Percentiles rank a stretch among this genome's conserved stretches.
These are phyloP conservation scores for Pilobolus umbonatus DNA, from an alignment of 192 early-diverging fungal species.

Conservation along the genomic window DNA sequence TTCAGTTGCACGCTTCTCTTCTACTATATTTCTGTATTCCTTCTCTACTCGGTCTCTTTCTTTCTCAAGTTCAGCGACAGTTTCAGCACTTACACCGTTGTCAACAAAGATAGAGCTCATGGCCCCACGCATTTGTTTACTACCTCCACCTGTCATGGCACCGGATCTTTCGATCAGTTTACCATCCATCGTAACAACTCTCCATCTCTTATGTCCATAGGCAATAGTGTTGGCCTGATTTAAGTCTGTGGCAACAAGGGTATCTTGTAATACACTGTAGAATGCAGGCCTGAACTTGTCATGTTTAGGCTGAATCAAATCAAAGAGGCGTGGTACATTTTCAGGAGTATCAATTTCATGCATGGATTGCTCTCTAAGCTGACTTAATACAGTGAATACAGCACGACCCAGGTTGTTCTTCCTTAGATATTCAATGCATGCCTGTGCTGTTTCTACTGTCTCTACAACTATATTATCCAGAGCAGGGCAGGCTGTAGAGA, in stretches of 20 bases:
- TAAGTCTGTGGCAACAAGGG: conserved; percentile 81
- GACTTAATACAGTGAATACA: conserved; percentile 76
- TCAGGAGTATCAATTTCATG: conserved; percentile 62
- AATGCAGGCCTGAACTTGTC: conserved; percentile 74
- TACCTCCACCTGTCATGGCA: conserved; percentile 92
- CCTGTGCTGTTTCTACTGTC: conserved; percentile 77
- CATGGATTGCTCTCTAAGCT: conserved; percentile 54
- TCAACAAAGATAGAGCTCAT: conserved; percentile 79
- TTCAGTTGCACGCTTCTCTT: conserved; percentile 37
- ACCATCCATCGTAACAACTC: conserved; percentile 93
- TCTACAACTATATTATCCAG: conserved; percentile 92
- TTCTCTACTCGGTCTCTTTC: conserved; percentile 56
- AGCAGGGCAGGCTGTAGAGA: conserved; percentile 81
- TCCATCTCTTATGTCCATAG: conserved; percentile 73
- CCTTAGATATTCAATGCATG: conserved; percentile 86
- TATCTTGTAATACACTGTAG: conserved; percentile 80
- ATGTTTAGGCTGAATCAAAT: conserved; percentile 78
- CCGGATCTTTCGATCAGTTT: conserved; percentile 87
- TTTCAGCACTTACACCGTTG: conserved; percentile 49
- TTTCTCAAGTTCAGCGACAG: conserved; percentile 51
- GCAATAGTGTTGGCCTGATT: conserved; percentile 85
- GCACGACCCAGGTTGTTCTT: conserved; percentile 83
- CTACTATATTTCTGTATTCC: conserved; percentile 45
- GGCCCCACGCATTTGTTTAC: conserved; percentile 65
- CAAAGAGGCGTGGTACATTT: conserved; percentile 82